phyloP scores from a whole-genome alignment of 139 green algal genomes.

The Micractinium sp. region DNA sequence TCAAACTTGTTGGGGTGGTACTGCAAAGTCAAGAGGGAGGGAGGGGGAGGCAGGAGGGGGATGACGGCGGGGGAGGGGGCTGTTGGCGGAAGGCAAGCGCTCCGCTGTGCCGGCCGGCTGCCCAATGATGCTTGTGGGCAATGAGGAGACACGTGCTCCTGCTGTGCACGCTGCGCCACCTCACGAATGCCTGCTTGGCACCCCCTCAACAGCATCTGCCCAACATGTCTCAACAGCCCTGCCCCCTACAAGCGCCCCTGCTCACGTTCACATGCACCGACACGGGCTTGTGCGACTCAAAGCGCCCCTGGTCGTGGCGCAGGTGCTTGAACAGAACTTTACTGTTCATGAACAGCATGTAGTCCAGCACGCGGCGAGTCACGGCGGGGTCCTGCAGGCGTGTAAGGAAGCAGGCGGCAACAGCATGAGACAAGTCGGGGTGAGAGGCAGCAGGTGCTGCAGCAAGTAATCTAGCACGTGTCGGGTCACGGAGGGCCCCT shows the following conservation, averaged over 20 bases:
- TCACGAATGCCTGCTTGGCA: background rate
- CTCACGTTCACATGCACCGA: constrained; percentile 46
- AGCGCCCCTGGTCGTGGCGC: constrained; percentile 15
- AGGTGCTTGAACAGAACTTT: constrained; percentile 61
- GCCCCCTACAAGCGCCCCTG: background rate
- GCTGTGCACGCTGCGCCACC: background rate
- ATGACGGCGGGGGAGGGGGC: too few relatives aligned
- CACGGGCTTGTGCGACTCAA: constrained; percentile 11
- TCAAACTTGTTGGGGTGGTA: constrained; percentile 84
- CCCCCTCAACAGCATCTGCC: background rate
- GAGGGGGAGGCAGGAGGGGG: background rate
- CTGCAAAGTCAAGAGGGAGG: constrained; percentile 37
- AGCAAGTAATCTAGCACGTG: constrained; percentile 53
- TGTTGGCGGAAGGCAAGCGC: background rate
- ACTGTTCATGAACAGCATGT: constrained; percentile 64
- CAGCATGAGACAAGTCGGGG: too few relatives aligned
- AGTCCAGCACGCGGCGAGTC: constrained; percentile 59
- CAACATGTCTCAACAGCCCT: background rate
- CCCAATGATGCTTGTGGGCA: background rate
- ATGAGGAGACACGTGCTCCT: background rate
- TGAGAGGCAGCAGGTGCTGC: background rate
- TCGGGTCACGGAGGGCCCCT: constrained; percentile 45
- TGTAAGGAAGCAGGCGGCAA: background rate
- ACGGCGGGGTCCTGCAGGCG: background rate
- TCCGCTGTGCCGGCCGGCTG: too few relatives aligned